These are phyloP conservation scores for Hypoxylon sp. DNA, from an alignment of 2,329 filamentous ascomycete genomes.

Conservation along the genomic window DNA sequence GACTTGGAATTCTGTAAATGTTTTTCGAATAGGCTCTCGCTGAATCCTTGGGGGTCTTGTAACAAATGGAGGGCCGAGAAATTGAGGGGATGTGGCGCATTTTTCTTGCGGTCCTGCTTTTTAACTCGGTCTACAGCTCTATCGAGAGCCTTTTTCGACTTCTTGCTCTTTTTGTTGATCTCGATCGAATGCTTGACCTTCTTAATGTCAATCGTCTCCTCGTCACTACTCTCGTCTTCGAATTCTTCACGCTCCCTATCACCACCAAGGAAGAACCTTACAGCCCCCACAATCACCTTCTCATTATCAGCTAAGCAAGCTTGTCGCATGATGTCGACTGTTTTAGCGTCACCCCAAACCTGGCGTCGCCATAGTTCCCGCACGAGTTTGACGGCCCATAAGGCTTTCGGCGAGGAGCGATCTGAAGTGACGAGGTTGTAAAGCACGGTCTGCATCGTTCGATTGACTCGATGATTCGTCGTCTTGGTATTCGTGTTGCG, in stretches of 20 bases:
- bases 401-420: slow-evolving; percentile 80
- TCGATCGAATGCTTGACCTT: slow-evolving; percentile 84
- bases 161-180: slow-evolving; percentile 97
- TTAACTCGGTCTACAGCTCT: slow-evolving; percentile 85
- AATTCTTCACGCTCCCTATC: slow-evolving; percentile 95
- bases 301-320: slow-evolving; percentile 88
- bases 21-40: slow-evolving; percentile 87
- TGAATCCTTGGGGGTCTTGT: slow-evolving; percentile 93
- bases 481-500: slow-evolving; percentile 86
- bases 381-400: slow-evolving; percentile 97
- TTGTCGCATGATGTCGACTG: slow-evolving; percentile 98
- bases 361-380: slow-evolving; percentile 96
- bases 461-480: slow-evolving; percentile 91
- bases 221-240: slow-evolving; percentile 87
- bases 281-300: slow-evolving; percentile 87
- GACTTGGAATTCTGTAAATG: slow-evolving; percentile 88
- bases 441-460: slow-evolving; percentile 89
- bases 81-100: slow-evolving; percentile 85
- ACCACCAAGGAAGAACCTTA: slow-evolving; percentile 93
- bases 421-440: slow-evolving; percentile 92
- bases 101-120: slow-evolving; percentile 86
- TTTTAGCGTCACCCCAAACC: slow-evolving; percentile 92
- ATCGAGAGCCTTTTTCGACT: slow-evolving; percentile 80
- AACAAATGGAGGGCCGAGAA: slow-evolving; percentile 95
- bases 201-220: slow-evolving; percentile 79